These are phyloP conservation scores for Teunomyces gatunensis DNA, from an alignment of 805 yeast genomes.

Conservation along the genomic window DNA sequence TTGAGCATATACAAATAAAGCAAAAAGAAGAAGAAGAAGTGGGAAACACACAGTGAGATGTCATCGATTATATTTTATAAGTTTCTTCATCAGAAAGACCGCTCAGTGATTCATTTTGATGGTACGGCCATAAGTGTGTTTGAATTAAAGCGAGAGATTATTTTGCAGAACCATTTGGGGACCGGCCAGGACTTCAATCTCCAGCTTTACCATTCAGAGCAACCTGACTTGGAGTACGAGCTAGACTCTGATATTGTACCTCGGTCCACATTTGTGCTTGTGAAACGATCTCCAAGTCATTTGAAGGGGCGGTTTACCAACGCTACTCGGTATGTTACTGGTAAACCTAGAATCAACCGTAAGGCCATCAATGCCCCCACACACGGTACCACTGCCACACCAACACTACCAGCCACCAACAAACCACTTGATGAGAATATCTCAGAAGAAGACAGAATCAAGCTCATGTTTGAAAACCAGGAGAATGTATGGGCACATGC, in stretches of 20 bases:
- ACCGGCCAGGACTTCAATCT: conserved; percentile 84
- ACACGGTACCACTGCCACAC: conserved; percentile 12
- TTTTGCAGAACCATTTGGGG: conserved; percentile 74
- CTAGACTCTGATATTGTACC: conserved; percentile 93
- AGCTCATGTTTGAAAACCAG: conserved; percentile 89
- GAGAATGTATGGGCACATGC: conserved; percentile 94
- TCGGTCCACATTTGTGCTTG: conserved; percentile 81
- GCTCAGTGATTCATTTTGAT: conserved; percentile 80
- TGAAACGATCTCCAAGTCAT: conserved; percentile 68
- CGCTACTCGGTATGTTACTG: conserved; percentile 69
- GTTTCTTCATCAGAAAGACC: conserved; percentile 79
- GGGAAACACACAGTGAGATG: conserved; percentile 39
- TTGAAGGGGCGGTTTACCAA: conserved; percentile 39
- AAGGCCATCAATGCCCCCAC: conserved; percentile 33
- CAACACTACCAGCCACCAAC: conserved; percentile 5
- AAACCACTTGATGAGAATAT: conserved; percentile 40
- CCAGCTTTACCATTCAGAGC: conserved; percentile 55
- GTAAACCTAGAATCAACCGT: conserved; percentile 55
- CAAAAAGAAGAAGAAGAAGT: not conserved
- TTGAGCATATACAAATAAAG: not conserved
- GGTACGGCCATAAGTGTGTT: conserved; percentile 96
- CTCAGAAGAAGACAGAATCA: conserved; percentile 84
- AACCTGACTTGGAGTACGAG: conserved; percentile 64
- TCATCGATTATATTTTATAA: conserved; percentile 85
- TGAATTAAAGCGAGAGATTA: conserved; percentile 89